These are phyloP conservation scores for Botryotinia convoluta DNA, from an alignment of 2,329 filamentous ascomycete genomes.

Conservation along the genomic window DNA sequence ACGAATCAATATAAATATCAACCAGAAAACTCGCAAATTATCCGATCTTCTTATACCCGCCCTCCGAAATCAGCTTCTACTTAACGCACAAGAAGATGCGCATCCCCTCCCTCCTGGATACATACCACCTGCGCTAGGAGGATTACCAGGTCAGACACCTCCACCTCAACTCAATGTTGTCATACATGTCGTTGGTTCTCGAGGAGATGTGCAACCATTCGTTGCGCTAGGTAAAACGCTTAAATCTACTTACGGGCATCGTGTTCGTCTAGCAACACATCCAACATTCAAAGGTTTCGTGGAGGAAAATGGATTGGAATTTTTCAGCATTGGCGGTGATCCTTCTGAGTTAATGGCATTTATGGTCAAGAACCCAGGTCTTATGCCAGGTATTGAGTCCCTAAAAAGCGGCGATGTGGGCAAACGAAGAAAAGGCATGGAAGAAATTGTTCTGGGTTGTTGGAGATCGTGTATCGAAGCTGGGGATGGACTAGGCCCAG, in stretches of 20 bases:
- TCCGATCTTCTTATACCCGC: slow-evolving; percentile 66
- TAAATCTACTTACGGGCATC: slow-evolving; percentile 63
- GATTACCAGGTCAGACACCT: slow-evolving; percentile 56
- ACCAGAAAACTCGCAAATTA: slow-evolving; percentile 64
- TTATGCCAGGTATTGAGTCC: slow-evolving; percentile 80
- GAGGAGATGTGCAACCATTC: slow-evolving; percentile 76
- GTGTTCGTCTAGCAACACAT: slow-evolving; percentile 73
- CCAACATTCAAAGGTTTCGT: slow-evolving; percentile 66
- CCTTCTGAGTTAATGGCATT: slow-evolving; percentile 78
- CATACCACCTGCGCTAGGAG: slow-evolving; percentile 70
- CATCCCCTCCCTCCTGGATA: slow-evolving; percentile 62
- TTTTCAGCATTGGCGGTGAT: slow-evolving; percentile 74
- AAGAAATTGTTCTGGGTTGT: slow-evolving; percentile 77
- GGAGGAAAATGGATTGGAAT: slow-evolving; percentile 68
- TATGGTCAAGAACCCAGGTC: slow-evolving; percentile 84
- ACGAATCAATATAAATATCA: slow-evolving; percentile 76
- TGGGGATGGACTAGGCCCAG: slow-evolving; percentile 56
- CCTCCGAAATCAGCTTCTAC: slow-evolving; percentile 51
- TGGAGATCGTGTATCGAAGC: slow-evolving; percentile 84
- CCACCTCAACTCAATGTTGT: slow-evolving; percentile 65
- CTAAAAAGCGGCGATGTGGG: slow-evolving; percentile 74
- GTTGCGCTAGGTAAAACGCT: slow-evolving; percentile 65
- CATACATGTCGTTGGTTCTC: slow-evolving; percentile 71
- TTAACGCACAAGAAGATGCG: slow-evolving; percentile 46
- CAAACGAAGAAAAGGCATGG: slow-evolving; percentile 70